Conservation (phyloP, 306 rosid species). For the Lathyrus tuberosus region DNA sequence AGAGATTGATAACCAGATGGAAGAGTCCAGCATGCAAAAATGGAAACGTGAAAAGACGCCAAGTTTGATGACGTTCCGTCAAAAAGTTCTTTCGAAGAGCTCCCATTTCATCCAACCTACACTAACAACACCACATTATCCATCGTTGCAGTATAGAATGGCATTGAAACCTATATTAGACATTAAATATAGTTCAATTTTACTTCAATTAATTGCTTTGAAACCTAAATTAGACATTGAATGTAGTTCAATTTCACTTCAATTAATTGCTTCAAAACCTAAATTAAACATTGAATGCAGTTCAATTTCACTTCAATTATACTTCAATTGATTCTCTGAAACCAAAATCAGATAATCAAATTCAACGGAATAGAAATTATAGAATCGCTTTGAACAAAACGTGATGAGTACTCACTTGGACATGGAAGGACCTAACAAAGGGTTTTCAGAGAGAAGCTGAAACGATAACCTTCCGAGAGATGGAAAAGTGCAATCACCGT, state of each 20-base stretch:
- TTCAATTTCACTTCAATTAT: background rate
- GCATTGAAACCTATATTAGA: background rate
- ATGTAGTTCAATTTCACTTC: slow-evolving; percentile 2
- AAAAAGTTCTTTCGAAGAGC: slow-evolving; percentile 60
- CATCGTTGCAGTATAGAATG: background rate
- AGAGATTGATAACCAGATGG: slow-evolving; percentile 79
- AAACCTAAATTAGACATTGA: slow-evolving; percentile 8
- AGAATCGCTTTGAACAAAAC: background rate
- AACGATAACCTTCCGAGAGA: slow-evolving; percentile 77
- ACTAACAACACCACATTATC: slow-evolving; percentile 7
- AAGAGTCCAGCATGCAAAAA: slow-evolving; percentile 78
- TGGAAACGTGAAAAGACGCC: slow-evolving; percentile 91
- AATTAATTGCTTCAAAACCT: background rate
- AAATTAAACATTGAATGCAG: background rate
- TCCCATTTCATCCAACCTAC: slow-evolving; percentile 89
- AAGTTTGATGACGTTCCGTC: slow-evolving; percentile 59
- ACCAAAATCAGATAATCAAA: slow-evolving; percentile 10
- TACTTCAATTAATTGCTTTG: background rate
- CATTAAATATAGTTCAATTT: slow-evolving; percentile 5
- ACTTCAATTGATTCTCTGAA: background rate
- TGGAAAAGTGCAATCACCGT: slow-evolving; percentile 62
- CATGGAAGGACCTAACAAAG: slow-evolving; percentile 89
- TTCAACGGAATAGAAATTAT: background rate
- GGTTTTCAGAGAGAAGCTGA: slow-evolving; percentile 85
- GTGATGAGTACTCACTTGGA: slow-evolving; percentile 60